Evolutionary conservation across 257 asterid species (phyloP), one percentile per base, ranked within the genome.

Genomic region (Euphrasia confusa): DNA sequence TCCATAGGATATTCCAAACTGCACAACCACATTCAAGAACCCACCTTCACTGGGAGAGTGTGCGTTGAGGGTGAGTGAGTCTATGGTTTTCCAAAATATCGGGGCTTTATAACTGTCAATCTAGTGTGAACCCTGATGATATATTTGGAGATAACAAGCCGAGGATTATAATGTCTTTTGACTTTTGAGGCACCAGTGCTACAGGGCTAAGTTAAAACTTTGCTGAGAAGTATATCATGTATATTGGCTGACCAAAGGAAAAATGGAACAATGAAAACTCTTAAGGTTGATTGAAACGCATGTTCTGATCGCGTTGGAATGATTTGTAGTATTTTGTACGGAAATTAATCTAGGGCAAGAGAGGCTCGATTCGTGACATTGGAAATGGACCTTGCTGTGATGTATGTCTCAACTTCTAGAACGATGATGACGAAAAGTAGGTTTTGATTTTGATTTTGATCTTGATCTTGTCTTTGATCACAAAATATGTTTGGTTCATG

Each of bases 21-120:
- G 35, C 37, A 54, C 5, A 50, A 68, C 74, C 71, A 24, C 53
- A 37, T 62, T 50, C 61, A 40, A 66, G 72, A 74, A 63, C 75
- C 73, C 60, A 63, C 70, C 71, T 57, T 52, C 58, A 62, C 74
- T 63, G 66, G 68, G 45, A 14, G 55, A 56, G 56, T 52, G 24
- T 59, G 64, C 53, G 30, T 7, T 30, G 50, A 37, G 68, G 70
- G 56, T 12, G 57, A 37, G n/a, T n/a, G 44, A 21, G 24, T 26
- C 47, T 10, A 55, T 15, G 30, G 63, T 32, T 56, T 12, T 54
- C 40, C n/a, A 44, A 12, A 39, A 15, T 44, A 39, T 57, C 28
- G 68, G 45, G 49, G 14, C 56, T 63, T 57, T 10, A 35, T 44
- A 42, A 39, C 62, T n/a, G 37, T 37, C 52, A 26, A 21, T 21